Evolutionary conservation across 495 filamentous ascomycete genomes (phyloP), one percentile per base, ranked within the genome.

Genomic region (Neurospora discreta): DNA sequence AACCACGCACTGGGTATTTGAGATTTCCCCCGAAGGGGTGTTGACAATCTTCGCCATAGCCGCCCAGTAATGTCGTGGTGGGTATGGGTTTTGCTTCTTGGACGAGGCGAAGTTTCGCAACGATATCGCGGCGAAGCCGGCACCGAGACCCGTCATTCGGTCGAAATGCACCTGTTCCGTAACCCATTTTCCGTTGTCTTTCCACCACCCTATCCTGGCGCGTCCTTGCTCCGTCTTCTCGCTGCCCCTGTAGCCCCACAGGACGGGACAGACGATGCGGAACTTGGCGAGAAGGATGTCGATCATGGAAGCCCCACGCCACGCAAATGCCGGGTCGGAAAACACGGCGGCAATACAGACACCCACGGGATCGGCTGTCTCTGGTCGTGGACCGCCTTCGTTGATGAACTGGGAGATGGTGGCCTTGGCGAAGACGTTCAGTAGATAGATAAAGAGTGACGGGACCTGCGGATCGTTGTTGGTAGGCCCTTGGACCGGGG

Each of bases 231-330:
- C 85, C 0, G 91, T 96, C 69, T 87, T 90, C 74, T 96, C 92
- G 68, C 83, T 87, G 41, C 92, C 95, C 26, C 87, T 86, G 75
- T 94, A 90, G 23, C 96, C 96, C 79, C 92, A 98, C 13, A 99
- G 84, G 13, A 93, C 90, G 5, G 96, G 95, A 76, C 93, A 97
- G 36, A 88, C 85, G 6, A 90, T 84, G 46, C 92, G 89, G 73
- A 92, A 90, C 78, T 98, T 97, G 39, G 95, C 93, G 77, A 96
- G 87, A 26, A 98, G 80, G 69, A 98, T 91, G 74, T 98, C 94
- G 58, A 93, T 90, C 74, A 98, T 83, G 15, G 89, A 87, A 40
- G 84, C 80, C 3, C 91, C 92, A 39, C 92, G 86, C 86, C 90
- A 93, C 20, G 85, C 81, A 75, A 93, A 91, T 1, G 85, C 80